These are phyloP conservation scores for Diophrys sp. DNA, from an alignment of 73 alveolate genomes.

Conservation along the genomic window DNA sequence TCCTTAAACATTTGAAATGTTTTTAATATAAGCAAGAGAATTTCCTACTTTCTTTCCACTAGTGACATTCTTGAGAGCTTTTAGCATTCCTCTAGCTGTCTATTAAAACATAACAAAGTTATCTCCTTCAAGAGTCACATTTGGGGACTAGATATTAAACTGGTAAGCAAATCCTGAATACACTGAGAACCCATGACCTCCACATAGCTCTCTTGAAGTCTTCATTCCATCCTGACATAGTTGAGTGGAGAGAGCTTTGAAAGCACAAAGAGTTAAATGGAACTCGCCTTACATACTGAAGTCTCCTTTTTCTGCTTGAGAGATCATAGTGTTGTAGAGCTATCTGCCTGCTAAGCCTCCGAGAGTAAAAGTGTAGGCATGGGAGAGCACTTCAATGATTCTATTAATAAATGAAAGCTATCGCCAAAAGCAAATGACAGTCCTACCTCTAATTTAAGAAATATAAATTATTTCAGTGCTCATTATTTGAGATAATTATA, in stretches of 20 bases:
- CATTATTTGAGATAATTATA: no score
- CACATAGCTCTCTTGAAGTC: conserved; percentile 64
- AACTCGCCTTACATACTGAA: conserved; percentile 33
- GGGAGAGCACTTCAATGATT: neutral
- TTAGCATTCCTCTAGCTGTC: conserved; percentile 61
- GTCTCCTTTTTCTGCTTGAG: conserved; percentile 3
- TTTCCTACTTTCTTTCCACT: conserved; percentile 39
- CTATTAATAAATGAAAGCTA: no score
- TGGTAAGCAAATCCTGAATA: conserved; percentile 61
- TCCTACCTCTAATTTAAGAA: no score
- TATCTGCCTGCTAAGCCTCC: neutral
- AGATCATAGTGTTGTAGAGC: conserved; percentile 10
- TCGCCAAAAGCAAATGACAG: no score
- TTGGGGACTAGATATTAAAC: conserved; percentile 53
- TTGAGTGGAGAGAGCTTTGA: conserved; percentile 28
- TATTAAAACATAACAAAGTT: conserved; percentile 69
- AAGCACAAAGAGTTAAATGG: conserved; percentile 46
- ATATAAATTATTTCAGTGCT: no score
- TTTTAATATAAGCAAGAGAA: conserved; percentile 26
- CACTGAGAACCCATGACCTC: conserved; percentile 79
- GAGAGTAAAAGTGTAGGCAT: neutral
- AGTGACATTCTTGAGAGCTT: conserved; percentile 31
- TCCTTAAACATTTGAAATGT: neutral
- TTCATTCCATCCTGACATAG: conserved; percentile 10
- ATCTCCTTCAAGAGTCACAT: conserved; percentile 86